Evolutionary conservation across 2,329 filamentous ascomycete species (phyloP).

Genomic region (Saccharata proteae): DNA sequence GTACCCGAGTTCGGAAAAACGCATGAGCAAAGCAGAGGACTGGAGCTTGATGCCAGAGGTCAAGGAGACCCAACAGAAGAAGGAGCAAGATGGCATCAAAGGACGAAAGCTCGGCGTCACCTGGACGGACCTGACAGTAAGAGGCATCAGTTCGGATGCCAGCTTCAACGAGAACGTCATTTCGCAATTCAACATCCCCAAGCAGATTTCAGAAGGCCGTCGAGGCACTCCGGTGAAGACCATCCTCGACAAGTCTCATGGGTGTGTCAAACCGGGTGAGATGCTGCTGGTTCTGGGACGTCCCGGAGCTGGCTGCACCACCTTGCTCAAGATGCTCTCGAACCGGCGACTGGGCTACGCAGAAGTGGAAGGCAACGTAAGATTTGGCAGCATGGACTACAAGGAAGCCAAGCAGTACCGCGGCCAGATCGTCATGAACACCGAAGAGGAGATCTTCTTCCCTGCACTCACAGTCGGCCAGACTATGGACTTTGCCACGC

Average conservation of each 20-base stretch:
- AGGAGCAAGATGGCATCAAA: constrained; percentile 4
- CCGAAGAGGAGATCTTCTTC: constrained; percentile 41
- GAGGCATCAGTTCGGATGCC: constrained; percentile 6
- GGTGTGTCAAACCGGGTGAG: constrained; percentile 53
- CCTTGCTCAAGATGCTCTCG: constrained; percentile 63
- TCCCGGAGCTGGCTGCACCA: constrained; percentile 72
- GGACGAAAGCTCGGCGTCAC: constrained; percentile 6
- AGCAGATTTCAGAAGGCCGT: background rate
- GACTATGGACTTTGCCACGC: constrained; percentile 43
- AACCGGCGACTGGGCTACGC: constrained; percentile 7
- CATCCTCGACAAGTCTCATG: constrained; percentile 9
- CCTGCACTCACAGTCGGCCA: constrained; percentile 37
- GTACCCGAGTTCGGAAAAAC: no score
- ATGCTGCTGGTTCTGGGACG: constrained; percentile 55
- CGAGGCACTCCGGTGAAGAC: constrained; percentile 7
- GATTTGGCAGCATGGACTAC: constrained; percentile 37
- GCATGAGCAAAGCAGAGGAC: background rate
- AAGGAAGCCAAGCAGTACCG: constrained; percentile 36
- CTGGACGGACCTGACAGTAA: constrained; percentile 8
- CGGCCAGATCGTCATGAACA: constrained; percentile 46
- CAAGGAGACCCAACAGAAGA: background rate
- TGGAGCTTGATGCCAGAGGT: constrained; percentile 5
- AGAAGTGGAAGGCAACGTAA: constrained; percentile 26
- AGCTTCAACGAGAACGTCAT: constrained; percentile 10
- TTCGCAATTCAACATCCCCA: constrained; percentile 7